Base-by-base conservation (phyloP, 768 basidiomycete species). In the Tubosaeta sp. region DNA sequence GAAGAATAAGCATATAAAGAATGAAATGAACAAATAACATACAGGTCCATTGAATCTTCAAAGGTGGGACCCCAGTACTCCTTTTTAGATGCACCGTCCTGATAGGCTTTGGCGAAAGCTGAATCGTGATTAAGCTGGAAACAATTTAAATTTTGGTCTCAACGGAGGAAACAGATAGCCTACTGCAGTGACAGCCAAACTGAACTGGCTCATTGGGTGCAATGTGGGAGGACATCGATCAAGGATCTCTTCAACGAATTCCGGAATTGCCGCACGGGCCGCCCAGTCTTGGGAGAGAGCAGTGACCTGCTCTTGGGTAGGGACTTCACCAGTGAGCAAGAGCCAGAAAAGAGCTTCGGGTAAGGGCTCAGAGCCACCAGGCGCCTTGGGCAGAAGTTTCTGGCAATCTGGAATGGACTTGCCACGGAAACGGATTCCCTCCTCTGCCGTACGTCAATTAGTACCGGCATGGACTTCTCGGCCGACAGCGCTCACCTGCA, bases 131-230 rank as follows among this genome's bases (percentile, higher is more conserved):
- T 92, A 29, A 92, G 77, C 87, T 89, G 25, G 24, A 48, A 44
- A 59, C 19, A 34, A 31, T 5, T 56, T 35, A 44, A 55, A 54
- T 41, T 51, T 16, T 29, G 18, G 24, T 36, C 2, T 7, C 45
- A 25, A 29, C 27, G 25, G 11, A 51, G 40, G 27, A 44, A 27
- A 45, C 16, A 31, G 43, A 12, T 29, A 13, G 71, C 81, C 39
- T 66, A 89, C 87, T 27, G 95, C 94, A 58, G 94, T 97, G 60
- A 95, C 91, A 52, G 94, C 94, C 66, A 96, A 76, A 68, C 87
- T 88, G 75, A 98, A 96, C 74, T 98, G 95, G 71, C 89, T 93
- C 95, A 98, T 98, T 57, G 95, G 95, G 71, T 98, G 95, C 40
- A 98, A 81, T 14, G 93, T 94, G 45, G 88, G 85, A 18, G 90